Conservation (phyloP, 768 basidiomycete genomes). For the Xerocomellus amylosporus region DNA sequence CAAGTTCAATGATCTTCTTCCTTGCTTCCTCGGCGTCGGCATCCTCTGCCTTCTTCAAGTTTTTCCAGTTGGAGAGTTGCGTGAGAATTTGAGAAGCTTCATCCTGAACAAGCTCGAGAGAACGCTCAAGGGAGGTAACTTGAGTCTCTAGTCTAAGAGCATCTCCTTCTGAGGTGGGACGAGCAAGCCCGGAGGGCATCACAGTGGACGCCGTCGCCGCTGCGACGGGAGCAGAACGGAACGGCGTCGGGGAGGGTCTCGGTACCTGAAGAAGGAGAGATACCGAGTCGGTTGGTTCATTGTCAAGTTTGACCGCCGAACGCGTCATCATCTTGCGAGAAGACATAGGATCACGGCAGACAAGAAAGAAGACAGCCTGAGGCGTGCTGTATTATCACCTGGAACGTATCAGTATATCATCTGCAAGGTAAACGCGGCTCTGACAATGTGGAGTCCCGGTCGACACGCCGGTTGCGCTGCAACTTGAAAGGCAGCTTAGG, state of each 20-base stretch:
- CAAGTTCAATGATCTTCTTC: constrained; percentile 54
- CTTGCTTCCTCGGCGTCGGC: constrained; percentile 54
- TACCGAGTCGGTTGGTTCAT: constrained; percentile 1
- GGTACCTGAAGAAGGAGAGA: constrained; percentile 4
- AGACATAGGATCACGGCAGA: background rate
- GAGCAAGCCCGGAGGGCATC: constrained; percentile 51
- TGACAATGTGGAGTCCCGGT: background rate
- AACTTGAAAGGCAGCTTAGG: too few relatives aligned
- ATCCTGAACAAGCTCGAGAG: constrained; percentile 57
- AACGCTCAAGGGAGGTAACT: constrained; percentile 51
- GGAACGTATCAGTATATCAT: background rate
- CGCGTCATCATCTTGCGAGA: constrained; percentile 27
- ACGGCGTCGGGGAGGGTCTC: constrained; percentile 19
- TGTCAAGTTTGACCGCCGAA: constrained; percentile 21
- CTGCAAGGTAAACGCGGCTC: constrained; percentile 1
- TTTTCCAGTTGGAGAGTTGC: constrained; percentile 69
- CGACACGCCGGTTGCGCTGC: background rate
- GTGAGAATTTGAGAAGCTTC: constrained; percentile 52
- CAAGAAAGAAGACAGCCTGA: background rate
- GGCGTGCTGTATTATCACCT: background rate
- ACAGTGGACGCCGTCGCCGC: constrained; percentile 36
- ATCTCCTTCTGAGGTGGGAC: constrained; percentile 56
- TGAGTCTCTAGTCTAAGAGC: constrained; percentile 44
- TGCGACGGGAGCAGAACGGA: constrained; percentile 16
- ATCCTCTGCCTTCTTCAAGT: constrained; percentile 60